Evolutionary conservation across 1,284 basidiomycete species (phyloP).

Genomic region (Melampsora americana): DNA sequence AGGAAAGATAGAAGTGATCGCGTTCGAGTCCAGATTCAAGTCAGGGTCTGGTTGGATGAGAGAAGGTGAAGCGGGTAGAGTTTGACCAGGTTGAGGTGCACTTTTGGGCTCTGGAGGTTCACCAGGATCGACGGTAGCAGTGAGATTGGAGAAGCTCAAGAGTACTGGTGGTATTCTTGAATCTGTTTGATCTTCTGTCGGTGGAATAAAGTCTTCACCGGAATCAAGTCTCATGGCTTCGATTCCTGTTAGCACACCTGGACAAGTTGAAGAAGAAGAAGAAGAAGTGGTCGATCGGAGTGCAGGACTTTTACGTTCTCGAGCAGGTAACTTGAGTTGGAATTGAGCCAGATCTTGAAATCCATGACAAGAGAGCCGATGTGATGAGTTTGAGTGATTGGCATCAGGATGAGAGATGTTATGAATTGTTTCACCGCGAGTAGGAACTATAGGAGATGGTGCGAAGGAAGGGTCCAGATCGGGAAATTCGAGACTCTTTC

Average conservation of each 20-base stretch:
- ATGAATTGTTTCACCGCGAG: neutral
- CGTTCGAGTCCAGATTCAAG: neutral
- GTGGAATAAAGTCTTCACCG: neutral
- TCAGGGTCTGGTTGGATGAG: neutral
- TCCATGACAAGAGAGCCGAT: neutral
- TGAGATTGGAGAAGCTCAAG: neutral
- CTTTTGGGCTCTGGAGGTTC: neutral
- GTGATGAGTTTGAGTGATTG: neutral
- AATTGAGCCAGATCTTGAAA: constrained; percentile 14
- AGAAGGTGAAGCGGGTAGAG: neutral
- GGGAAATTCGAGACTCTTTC: constrained; percentile 20
- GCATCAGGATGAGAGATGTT: neutral
- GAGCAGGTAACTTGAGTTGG: constrained; percentile 20
- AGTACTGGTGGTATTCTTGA: neutral
- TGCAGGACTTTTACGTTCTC: neutral
- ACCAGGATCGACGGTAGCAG: neutral
- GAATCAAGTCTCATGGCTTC: constrained; percentile 3
- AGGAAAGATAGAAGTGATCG: neutral
- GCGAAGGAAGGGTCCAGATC: constrained; percentile 1
- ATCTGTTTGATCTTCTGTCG: no score
- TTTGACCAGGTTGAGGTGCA: constrained; percentile 2
- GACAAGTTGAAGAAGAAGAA: neutral
- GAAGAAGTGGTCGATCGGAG: neutral
- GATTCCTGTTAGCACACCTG: neutral
- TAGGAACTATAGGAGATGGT: neutral